Base-by-base conservation (phyloP, 2,329 filamentous ascomycete species). In the Neonectria ditissima region DNA sequence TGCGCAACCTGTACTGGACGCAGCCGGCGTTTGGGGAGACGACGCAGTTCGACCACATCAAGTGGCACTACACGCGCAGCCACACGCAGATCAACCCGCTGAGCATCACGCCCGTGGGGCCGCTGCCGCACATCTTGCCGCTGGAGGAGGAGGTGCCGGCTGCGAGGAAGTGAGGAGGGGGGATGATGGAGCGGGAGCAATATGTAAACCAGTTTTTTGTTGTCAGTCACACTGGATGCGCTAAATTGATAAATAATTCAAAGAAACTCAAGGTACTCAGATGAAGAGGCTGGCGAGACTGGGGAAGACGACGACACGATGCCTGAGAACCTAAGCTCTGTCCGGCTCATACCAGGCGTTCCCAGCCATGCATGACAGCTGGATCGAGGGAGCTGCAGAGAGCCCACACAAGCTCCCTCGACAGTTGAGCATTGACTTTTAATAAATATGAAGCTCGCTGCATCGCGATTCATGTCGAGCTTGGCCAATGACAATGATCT, bases 31-130 rank as follows among this genome's bases (percentile, higher is more conserved):
- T 97, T 81, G 82, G 83, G 67, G 87, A 92, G 55, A 96, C 94
- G 65, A 97, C 94, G 22, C 87, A 97, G 78, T 97, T 97, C 77
- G 88, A 97, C 78, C 96, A 99, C 81, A 98, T 98, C 82, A 97
- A 97, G 87, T 91, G 83, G 78, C 88, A 90, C 77, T 88, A 87
- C 76, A 88, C 87, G 64, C 81, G 84, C 71, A 88, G 85, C 69
- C 86, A 89, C 73, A 83, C 83, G 10, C 85, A 91, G 80, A 90
- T 91, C 76, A 91, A 91, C 78, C 89, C 88, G 16, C 78, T 82
- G 53, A 82, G 84, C 41, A 97, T 99, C 75, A 95, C 93, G 24
- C 94, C 95, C 1, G 76, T 97, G 16, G 95, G 95, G 0, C 95
- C 96, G 5, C 72, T 93, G 74, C 94, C 94, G 41, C 86, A 97